These are phyloP conservation scores for Leptosphaerulina australis DNA, from an alignment of 2,329 filamentous ascomycete genomes.

Conservation along the genomic window DNA sequence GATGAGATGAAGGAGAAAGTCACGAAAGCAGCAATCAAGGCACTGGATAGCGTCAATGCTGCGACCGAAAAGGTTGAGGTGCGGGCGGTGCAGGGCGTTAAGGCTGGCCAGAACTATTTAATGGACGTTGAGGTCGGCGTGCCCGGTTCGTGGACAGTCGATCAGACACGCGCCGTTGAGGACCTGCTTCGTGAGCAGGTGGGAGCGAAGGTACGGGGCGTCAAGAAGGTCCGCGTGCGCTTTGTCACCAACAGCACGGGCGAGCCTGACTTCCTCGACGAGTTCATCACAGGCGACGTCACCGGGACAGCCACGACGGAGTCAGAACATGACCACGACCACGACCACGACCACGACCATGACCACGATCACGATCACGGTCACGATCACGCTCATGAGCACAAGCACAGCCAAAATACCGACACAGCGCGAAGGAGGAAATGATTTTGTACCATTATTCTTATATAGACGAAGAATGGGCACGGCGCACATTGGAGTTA, in stretches of 20 bases:
- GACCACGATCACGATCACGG: conserved; percentile 31
- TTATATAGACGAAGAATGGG: conserved; percentile 25
- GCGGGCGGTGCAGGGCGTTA: conserved; percentile 83
- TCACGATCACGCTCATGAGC: conserved; percentile 36
- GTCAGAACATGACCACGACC: conserved; percentile 38
- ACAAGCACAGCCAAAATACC: conserved; percentile 28
- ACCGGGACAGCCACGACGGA: conserved; percentile 40
- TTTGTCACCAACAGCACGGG: conserved; percentile 74
- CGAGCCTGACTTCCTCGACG: conserved; percentile 70
- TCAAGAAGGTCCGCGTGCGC: conserved; percentile 80
- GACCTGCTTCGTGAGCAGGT: conserved; percentile 73
- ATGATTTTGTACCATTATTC: conserved; percentile 27
- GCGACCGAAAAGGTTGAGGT: conserved; percentile 69
- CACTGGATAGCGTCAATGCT: conserved; percentile 47
- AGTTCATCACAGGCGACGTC: conserved; percentile 56
- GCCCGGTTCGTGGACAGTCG: conserved; percentile 76
- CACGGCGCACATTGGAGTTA: conserved; percentile 34
- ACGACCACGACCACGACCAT: conserved; percentile 38
- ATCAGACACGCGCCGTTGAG: conserved; percentile 73
- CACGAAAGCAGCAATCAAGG: conserved; percentile 62
- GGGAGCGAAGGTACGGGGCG: conserved; percentile 78
- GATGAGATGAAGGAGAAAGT: conserved; percentile 78
- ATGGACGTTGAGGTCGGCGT: conserved; percentile 88
- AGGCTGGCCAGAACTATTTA: conserved; percentile 95
- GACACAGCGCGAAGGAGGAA: conserved; percentile 25